Evolutionary conservation across 2,329 filamentous ascomycete genomes (phyloP).

Genomic region (Lasiodiplodia sp.): DNA sequence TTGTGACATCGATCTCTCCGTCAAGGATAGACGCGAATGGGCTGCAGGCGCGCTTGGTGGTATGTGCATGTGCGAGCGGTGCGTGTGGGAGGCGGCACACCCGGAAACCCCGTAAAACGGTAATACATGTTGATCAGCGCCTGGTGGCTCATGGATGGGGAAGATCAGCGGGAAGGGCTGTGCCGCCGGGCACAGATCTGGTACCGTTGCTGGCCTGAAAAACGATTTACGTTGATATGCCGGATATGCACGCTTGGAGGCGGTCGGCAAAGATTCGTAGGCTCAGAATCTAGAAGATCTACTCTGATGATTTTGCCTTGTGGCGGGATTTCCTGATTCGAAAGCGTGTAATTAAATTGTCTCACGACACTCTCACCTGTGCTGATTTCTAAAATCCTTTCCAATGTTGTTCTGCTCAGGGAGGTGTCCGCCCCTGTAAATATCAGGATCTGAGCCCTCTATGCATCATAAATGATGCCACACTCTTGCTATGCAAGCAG

Average conservation of each 20-base stretch:
- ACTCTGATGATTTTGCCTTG: no score
- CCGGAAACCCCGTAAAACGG: not conserved
- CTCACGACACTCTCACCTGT: no score
- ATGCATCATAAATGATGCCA: no score
- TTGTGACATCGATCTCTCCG: slow-evolving; percentile 81
- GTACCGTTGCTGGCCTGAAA: not conserved
- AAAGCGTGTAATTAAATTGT: no score
- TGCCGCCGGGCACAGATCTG: not conserved
- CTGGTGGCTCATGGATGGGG: not conserved
- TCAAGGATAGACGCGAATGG: slow-evolving; percentile 87
- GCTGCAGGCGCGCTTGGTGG: slow-evolving; percentile 86
- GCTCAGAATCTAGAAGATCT: not conserved
- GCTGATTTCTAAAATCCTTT: no score
- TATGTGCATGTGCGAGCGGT: slow-evolving; percentile 85
- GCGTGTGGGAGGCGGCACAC: slow-evolving; percentile 67
- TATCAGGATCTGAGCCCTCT: no score
- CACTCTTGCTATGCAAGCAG: no score
- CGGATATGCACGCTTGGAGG: not conserved
- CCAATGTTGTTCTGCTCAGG: no score
- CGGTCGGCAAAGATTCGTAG: not conserved
- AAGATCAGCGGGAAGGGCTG: not conserved
- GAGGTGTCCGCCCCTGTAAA: no score
- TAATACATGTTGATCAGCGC: not conserved
- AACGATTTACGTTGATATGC: not conserved
- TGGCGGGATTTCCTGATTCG: no score